Conservation (phyloP, 352 stramenopile genomes). For the Globisporangium perplexum region DNA sequence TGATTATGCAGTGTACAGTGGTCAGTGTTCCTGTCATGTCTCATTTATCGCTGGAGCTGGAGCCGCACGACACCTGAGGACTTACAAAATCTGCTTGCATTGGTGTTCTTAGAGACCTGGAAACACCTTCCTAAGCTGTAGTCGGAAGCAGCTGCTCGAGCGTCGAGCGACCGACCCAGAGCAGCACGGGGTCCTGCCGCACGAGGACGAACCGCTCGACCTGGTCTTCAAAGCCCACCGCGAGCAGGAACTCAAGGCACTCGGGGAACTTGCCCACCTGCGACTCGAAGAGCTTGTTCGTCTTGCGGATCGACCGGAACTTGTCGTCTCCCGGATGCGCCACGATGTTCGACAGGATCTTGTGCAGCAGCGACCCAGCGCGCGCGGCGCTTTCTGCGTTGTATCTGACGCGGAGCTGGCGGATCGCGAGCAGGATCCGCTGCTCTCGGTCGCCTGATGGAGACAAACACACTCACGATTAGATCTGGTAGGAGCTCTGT, state of each 20-base stretch:
- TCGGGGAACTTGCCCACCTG: slow-evolving; percentile 44
- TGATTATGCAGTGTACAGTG: too few relatives aligned
- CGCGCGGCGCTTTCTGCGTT: slow-evolving; percentile 22
- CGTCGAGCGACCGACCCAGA: slow-evolving; percentile 61
- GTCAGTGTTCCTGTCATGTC: too few relatives aligned
- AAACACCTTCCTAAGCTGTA: slow-evolving; percentile 8
- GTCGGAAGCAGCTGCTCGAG: slow-evolving; percentile 44
- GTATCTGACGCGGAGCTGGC: slow-evolving; percentile 28
- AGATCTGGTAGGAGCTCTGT: not conserved
- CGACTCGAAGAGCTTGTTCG: slow-evolving; percentile 50
- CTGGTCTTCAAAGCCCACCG: slow-evolving; percentile 65
- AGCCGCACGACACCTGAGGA: too few relatives aligned
- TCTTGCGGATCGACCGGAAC: slow-evolving; percentile 62
- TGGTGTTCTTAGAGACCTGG: not conserved
- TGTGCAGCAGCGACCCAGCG: slow-evolving; percentile 42
- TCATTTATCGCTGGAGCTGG: too few relatives aligned
- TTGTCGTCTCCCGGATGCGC: slow-evolving; percentile 43
- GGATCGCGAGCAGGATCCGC: slow-evolving; percentile 38
- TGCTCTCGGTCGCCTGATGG: slow-evolving; percentile 48
- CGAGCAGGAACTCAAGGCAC: slow-evolving; percentile 57
- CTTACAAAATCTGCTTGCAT: too few relatives aligned
- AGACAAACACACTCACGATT: not conserved
- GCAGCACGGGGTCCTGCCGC: slow-evolving; percentile 51
- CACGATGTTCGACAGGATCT: slow-evolving; percentile 77
- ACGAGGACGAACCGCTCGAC: slow-evolving; percentile 43